Evolutionary conservation across 2,329 filamentous ascomycete genomes (phyloP).

Genomic region (Coniochaeta sp.): DNA sequence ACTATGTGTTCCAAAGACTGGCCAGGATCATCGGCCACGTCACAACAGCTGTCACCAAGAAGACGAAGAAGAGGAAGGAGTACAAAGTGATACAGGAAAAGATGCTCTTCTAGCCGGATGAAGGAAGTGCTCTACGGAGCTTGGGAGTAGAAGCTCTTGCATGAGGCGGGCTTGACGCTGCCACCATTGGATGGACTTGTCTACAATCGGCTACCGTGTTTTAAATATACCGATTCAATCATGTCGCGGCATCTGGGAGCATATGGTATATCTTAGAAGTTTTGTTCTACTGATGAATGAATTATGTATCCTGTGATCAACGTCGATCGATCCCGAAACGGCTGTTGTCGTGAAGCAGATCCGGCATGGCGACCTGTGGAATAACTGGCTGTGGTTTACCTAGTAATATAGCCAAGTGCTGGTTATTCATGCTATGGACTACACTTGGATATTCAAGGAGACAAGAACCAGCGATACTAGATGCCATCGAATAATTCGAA

Average conservation of each 20-base stretch:
- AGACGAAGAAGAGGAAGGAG: constrained; percentile 71
- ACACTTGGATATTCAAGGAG: no score
- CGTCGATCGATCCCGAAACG: background rate
- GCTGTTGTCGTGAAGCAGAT: background rate
- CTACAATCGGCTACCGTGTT: no score
- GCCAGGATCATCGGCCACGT: constrained; percentile 59
- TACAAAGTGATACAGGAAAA: constrained; percentile 77
- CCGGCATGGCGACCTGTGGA: no score
- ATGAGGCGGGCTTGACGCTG: background rate
- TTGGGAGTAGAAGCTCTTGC: background rate
- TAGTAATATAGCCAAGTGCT: no score
- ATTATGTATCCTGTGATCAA: background rate
- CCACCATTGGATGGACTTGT: no score
- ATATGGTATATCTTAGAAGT: background rate
- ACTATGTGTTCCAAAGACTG: constrained; percentile 59
- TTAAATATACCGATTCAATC: background rate
- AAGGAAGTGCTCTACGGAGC: background rate
- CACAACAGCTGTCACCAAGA: constrained; percentile 49
- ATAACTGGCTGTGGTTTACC: no score
- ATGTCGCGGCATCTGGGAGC: background rate
- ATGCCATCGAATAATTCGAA: no score
- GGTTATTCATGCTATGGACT: no score
- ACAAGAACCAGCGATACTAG: no score
- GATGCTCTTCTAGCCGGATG: constrained; percentile 36
- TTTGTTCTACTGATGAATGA: background rate